Evolutionary conservation across 2,329 filamentous ascomycete genomes (phyloP).

Genomic region (Aspergillus sp.): DNA sequence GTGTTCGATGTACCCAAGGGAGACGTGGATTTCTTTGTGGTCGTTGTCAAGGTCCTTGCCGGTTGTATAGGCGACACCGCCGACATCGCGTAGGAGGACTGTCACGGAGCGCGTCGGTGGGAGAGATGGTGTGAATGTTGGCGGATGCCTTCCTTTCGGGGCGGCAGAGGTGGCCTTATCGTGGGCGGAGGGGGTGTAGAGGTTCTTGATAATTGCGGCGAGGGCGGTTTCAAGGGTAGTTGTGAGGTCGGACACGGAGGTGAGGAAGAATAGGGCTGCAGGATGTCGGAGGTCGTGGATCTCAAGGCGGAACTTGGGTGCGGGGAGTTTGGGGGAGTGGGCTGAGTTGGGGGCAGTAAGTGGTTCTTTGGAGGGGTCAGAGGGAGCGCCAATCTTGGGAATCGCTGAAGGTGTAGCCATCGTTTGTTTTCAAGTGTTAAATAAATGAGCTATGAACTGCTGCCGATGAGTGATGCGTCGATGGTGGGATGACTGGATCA

Average conservation of each 20-base stretch:
- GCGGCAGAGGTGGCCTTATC: neutral
- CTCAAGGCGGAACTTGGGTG: slow-evolving; percentile 38
- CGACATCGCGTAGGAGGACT: slow-evolving; percentile 74
- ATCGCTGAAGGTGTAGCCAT: slow-evolving; percentile 22
- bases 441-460: neutral
- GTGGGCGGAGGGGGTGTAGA: slow-evolving; percentile 57
- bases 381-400: slow-evolving; percentile 12
- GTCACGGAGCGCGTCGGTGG: slow-evolving; percentile 81
- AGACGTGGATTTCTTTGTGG: slow-evolving; percentile 93
- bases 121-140: slow-evolving; percentile 38
- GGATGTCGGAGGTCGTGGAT: slow-evolving; percentile 48
- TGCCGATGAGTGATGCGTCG: neutral
- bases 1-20: slow-evolving; percentile 67
- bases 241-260: slow-evolving; percentile 60
- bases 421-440: neutral
- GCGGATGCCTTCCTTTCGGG: slow-evolving; percentile 9
- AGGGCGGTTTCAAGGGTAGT: slow-evolving; percentile 63
- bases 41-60: slow-evolving; percentile 75
- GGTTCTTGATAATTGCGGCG: slow-evolving; percentile 65
- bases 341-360: neutral
- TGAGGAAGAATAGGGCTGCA: slow-evolving; percentile 58
- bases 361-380: neutral
- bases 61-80: slow-evolving; percentile 85
- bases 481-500: neutral
- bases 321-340: slow-evolving; percentile 20